Base-by-base conservation (phyloP, 2,329 filamentous ascomycete species). In the Aureobasidium sp. region DNA sequence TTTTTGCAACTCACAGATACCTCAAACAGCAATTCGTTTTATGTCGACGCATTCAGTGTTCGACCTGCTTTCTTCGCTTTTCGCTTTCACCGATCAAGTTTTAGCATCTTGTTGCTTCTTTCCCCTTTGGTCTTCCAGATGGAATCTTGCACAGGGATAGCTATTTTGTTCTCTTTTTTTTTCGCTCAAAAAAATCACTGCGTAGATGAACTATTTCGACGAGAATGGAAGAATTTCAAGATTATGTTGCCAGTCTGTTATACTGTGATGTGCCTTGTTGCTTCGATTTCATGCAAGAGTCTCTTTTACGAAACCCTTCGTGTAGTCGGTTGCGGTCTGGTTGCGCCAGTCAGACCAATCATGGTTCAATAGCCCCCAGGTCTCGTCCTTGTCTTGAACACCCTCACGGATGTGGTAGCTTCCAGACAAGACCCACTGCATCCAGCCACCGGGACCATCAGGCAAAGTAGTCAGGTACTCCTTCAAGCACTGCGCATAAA, bases 341-440 rank as follows among this genome's bases (percentile, higher is more conserved):
- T 42, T 56, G n/a, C 60, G 60, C 60, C 60, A 62, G 22, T 66
- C 73, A 3, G 76, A 78, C 82, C 81, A 85, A 63, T 83, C 78
- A 48, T 81, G 79, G 40, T 75, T 81, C 62, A 82, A 69, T 61
- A 83, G 68, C 1, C 82, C 71, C 82, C 82, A 86, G 0, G 73
- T 71, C 71, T 86, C 83, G 31, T 85, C 82, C 54, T 70, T 79
- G 67, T 85, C 82, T 68, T 83, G 81, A 0, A 61, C 74, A 0
- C 82, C 82, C 6, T 72, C 68, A 1, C 82, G 73, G 61, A 81
- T 77, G 66, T 85, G 85, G 67, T 86, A 86, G 67, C 66, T 68
- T 1, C 68, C 68, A 3, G 61, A 76, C 15, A 87, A 60, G 37
- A 83, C 84, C 80, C 83, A 85, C 61, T 73, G 71, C 64, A 71